These are phyloP conservation scores for Udeniomyces megalosporus DNA, from an alignment of 768 basidiomycete genomes.

Conservation along the genomic window DNA sequence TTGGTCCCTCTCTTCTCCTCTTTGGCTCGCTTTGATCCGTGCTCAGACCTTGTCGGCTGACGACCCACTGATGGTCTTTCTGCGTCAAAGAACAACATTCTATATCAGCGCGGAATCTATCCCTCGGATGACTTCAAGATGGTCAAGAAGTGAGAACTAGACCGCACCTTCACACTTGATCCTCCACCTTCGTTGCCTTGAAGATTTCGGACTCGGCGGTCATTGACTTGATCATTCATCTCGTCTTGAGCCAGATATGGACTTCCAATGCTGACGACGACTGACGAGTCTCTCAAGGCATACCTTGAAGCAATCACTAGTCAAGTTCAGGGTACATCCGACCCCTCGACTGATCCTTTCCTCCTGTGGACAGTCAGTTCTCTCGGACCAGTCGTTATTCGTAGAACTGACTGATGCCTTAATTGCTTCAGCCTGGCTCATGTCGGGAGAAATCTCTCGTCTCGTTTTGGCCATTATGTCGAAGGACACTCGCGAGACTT, in stretches of 20 bases:
- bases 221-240: too few species aligned
- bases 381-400: too few species aligned
- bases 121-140: conserved; percentile 97
- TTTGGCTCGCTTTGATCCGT: too few species aligned
- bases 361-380: not conserved
- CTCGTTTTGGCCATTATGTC: conserved; percentile 91
- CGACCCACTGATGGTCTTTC: too few species aligned
- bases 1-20: conserved; percentile 37
- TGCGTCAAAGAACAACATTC: conserved; percentile 56
- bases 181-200: not conserved
- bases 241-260: conserved; percentile 64
- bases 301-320: conserved; percentile 86
- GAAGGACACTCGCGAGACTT: conserved; percentile 73
- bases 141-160: conserved; percentile 82
- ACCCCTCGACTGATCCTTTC: not conserved
- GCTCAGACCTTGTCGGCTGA: too few species aligned
- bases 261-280: conserved; percentile 82
- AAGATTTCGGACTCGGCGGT: not conserved
- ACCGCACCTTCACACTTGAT: too few species aligned
- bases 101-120: conserved; percentile 93
- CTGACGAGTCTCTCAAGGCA: conserved; percentile 80
- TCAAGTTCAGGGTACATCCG: conserved; percentile 70
- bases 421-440: conserved; percentile 60
- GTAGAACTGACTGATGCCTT: not conserved
- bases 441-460: conserved; percentile 80